Base-by-base conservation (phyloP, 2,329 filamentous ascomycete genomes). In the Colletotrichum euphorbiae region DNA sequence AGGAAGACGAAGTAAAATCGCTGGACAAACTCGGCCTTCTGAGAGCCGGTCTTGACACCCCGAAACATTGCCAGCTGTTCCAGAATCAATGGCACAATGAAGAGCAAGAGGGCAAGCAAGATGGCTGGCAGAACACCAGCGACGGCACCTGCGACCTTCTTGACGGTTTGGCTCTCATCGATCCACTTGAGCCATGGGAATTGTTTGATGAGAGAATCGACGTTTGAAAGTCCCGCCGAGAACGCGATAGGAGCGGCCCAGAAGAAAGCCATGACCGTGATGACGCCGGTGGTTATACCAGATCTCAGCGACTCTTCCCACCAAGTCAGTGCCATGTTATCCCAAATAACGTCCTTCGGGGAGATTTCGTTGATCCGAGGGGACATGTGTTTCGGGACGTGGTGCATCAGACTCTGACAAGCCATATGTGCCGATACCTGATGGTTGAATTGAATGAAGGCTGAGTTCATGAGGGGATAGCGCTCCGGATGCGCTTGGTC, bases 351-450 rank as follows among this genome's bases (percentile, higher is more conserved):
- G 76, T 98, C 94, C 48, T 91, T 90, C 0, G 96, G 96, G 6
- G 94, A 93, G 52, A 99, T 94, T 76, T 99, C 96, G n/a, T 97
- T 92, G 45, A 93, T 87, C 31, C 96, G 89, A 0, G 96, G 96
- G 1, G 93, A 87, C 96, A 99, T 99, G 51, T 97, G 92, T 73
- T 93, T 93, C 1, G 96, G 96, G 1, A 97, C 79, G 74, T 99
- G 96, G 77, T 98, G 94, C 43, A 92, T 94, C 51, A 97, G 86
- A 54, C 93, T 90, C 77, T 99, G 96, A 77, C 94, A 98, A 66
- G 95, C 96, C 96, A 99, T 98, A 75, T 99, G 96, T 0, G 96
- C 96, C 6, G 95, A 94, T 2, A 98, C 93, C 77, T 99, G 96
- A 75, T 98, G 92, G 75, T 99, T 97, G 85, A 99, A 99, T 77